phyloP scores from a whole-genome alignment of 176 grass and related monocot genomes.

The Musa acuminata region DNA sequence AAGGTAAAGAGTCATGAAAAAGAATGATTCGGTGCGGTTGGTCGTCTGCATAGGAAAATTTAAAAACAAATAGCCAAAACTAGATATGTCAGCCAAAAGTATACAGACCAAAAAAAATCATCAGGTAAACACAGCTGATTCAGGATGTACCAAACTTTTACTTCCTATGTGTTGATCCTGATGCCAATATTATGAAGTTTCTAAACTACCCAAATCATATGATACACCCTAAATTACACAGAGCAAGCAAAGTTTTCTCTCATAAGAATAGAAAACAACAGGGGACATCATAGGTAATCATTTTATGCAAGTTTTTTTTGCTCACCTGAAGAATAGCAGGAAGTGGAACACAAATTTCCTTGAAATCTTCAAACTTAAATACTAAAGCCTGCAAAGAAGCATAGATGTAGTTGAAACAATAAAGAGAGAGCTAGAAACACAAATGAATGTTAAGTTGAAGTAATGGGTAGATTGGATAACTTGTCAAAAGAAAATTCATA shows the following conservation, averaged over 20 bases:
- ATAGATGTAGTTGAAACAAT: slow-evolving; percentile 10
- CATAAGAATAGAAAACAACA: background rate
- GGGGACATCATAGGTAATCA: background rate
- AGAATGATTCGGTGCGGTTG: background rate
- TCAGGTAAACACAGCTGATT: too few relatives aligned
- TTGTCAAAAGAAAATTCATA: background rate
- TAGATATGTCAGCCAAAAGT: background rate
- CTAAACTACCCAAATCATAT: background rate
- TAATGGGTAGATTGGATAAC: background rate
- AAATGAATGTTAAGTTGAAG: background rate
- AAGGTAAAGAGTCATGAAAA: background rate
- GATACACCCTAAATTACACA: too few relatives aligned
- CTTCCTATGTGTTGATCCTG: background rate
- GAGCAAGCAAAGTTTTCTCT: background rate
- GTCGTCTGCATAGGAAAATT: background rate
- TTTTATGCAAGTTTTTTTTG: background rate
- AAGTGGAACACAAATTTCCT: slow-evolving; percentile 59
- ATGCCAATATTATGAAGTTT: background rate
- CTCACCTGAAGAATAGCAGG: slow-evolving; percentile 88
- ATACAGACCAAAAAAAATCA: background rate
- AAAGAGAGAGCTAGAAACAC: background rate
- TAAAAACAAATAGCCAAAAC: background rate
- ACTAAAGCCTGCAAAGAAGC: slow-evolving; percentile 64
- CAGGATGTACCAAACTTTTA: background rate
- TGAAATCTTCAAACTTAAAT: slow-evolving; percentile 82